phyloP scores from a whole-genome alignment of 345 rosid genomes.

The Nasturtium officinale region DNA sequence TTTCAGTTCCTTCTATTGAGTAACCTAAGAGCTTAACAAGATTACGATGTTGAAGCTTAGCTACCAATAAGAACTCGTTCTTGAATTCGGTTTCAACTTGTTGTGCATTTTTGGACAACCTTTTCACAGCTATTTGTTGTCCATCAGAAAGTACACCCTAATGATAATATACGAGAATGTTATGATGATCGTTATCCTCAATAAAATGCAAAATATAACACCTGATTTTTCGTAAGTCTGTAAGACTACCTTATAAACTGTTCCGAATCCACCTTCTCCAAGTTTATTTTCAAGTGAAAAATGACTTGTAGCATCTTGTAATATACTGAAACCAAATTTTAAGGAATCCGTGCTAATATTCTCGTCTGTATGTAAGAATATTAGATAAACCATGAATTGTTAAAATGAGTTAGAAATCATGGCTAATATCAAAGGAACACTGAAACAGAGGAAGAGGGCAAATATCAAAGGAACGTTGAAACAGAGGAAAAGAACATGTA shows the following conservation, averaged over 20 bases:
- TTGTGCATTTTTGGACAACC: conserved; percentile 38
- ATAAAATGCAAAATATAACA: background rate
- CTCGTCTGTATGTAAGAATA: background rate
- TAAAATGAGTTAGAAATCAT: background rate
- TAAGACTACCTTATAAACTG: conserved; percentile 42
- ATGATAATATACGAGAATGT: background rate
- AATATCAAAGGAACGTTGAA: background rate
- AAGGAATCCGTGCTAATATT: conserved; percentile 28
- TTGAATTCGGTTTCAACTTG: conserved; percentile 54
- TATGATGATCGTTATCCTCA: background rate
- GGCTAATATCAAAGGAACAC: background rate
- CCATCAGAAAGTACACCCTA: conserved; percentile 41
- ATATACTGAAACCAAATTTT: conserved; percentile 29
- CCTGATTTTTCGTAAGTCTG: background rate
- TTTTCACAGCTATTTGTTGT: conserved; percentile 42
- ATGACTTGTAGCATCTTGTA: conserved; percentile 38
- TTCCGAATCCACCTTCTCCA: conserved; percentile 44
- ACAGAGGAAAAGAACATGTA: background rate
- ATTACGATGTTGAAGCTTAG: conserved; percentile 60
- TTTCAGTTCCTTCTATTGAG: conserved; percentile 43
- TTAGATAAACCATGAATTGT: background rate
- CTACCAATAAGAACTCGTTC: conserved; percentile 53
- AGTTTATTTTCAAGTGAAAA: conserved; percentile 41
- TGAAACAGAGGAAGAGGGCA: background rate
- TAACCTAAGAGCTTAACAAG: conserved; percentile 51